phyloP scores from a whole-genome alignment of 768 basidiomycete genomes.

The Termitomyces sp. region DNA sequence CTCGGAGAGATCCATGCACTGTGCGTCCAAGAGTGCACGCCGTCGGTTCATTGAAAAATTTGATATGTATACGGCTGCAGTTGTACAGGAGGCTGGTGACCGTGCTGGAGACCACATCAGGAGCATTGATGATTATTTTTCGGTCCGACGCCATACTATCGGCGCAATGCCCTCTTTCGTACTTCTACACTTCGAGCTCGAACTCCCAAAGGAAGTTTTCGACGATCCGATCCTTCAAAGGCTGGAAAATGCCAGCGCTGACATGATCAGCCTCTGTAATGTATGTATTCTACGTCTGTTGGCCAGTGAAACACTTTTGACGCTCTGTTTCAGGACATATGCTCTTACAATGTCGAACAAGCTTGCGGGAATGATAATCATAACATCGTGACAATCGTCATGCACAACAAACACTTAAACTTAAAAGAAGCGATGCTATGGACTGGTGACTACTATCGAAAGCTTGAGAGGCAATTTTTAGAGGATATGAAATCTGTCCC shows the following conservation, averaged over 20 bases:
- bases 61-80: background rate
- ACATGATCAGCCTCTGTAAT: conserved; percentile 1
- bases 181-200: background rate
- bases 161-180: background rate
- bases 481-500: background rate
- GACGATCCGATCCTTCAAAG: background rate
- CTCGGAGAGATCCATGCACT: background rate
- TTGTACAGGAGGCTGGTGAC: background rate
- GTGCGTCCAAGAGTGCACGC: background rate
- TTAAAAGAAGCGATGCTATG: background rate
- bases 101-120: background rate
- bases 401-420: background rate
- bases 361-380: background rate
- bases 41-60: background rate
- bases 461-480: background rate
- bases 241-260: background rate
- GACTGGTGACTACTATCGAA: background rate
- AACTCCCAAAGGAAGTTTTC: background rate
- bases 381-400: background rate
- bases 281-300: no score
- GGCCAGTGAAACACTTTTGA: background rate
- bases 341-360: background rate
- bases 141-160: background rate
- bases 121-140: background rate
- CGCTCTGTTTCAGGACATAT: background rate